Percentiles rank a stretch among this genome's conserved stretches.
These are phyloP conservation scores for Sugiyamaella novakii DNA, from an alignment of 1,139 yeast species.

Conservation along the genomic window DNA sequence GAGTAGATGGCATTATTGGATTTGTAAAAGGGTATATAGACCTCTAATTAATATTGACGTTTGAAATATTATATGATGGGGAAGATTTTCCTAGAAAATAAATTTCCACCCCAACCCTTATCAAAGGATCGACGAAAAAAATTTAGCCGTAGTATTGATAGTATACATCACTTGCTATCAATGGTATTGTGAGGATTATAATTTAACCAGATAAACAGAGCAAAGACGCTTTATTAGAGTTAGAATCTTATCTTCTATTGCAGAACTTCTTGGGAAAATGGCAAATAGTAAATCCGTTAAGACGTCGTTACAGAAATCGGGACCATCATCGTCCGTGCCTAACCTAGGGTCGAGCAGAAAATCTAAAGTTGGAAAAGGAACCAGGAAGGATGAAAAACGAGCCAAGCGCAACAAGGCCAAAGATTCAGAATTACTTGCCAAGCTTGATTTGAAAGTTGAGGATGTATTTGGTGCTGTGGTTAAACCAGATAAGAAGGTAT, in stretches of 20 bases:
- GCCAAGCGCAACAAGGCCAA: conserved; percentile 18
- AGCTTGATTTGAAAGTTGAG: conserved; percentile 23
- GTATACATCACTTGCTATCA: no score
- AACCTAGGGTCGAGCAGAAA: no score
- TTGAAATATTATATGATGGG: no score
- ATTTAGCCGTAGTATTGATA: no score
- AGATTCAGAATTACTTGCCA: conserved; percentile 23
- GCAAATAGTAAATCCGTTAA: conserved; percentile 3
- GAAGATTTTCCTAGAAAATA: conserved; percentile 21
- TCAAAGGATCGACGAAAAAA: conserved; percentile 1
- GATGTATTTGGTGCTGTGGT: conserved; percentile 40
- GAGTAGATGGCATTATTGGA: conserved; percentile 76
- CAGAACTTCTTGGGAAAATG: no score
- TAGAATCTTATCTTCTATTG: no score
- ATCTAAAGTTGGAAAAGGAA: conserved; percentile 15
- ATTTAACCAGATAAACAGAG: no score
- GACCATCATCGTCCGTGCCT: neutral
- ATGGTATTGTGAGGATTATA: no score
- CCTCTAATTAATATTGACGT: neutral
- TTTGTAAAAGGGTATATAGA: neutral
- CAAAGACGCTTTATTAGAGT: no score
- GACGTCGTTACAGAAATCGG: no score
- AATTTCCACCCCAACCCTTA: conserved; percentile 11
- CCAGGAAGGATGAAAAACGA: conserved; percentile 16
- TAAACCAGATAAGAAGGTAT: conserved; percentile 46